Base-by-base conservation (phyloP, 2,329 filamentous ascomycete species). In the Zymoseptoria passerinii region DNA sequence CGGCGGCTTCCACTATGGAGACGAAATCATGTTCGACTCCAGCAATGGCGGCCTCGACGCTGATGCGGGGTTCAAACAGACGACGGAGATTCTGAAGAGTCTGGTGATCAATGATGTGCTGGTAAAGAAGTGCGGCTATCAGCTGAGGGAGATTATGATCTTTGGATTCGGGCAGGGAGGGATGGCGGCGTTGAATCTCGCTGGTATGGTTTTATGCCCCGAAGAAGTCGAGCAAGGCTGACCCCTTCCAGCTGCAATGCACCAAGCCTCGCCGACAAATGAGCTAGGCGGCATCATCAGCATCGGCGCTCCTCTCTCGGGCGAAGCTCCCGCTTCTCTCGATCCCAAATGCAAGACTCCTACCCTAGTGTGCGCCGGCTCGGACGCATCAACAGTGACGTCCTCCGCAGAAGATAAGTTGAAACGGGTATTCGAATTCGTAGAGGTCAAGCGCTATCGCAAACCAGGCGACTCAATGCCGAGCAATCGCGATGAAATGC, bases 381-480 rank as follows among this genome's bases (percentile, higher is more conserved):
- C 74, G 71, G 73, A 62, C 73, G 76, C 54, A 78, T 82, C 66
- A 10, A 53, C 53, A 0, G 77, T 90, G 1, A 85, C 85, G 8
- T 80, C 83, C 4, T 81, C 83, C 8, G 83, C 83, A 0, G 77
- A 87, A 16, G 80, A 84, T n/a, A 76, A 80, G 58, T 75, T 91
- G 40, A 87, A 84, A 70, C 76, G 77, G 7, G 59, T 69, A 23
- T 75, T 74, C 55, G 65, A 72, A 63, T 79, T 84, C 67, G 84
- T 90, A 20, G 80, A 84, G 71, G 79, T 86, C 63, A 84, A 84
- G 57, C 82, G 82, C 67, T 94, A 89, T 84, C 82, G 80, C 68
- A 83, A 86, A 69, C 73, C 72, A 2, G 88, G 86, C 5, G 90
- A 95, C 72, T 81, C 81, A 1, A 96, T 96, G 92, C 90, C 91